A percentile compares a stretch with the other conserved stretches of the same genome.
phyloP scores from a whole-genome alignment of 2,329 filamentous ascomycete genomes.

The Tolypocladium ophioglossoides region DNA sequence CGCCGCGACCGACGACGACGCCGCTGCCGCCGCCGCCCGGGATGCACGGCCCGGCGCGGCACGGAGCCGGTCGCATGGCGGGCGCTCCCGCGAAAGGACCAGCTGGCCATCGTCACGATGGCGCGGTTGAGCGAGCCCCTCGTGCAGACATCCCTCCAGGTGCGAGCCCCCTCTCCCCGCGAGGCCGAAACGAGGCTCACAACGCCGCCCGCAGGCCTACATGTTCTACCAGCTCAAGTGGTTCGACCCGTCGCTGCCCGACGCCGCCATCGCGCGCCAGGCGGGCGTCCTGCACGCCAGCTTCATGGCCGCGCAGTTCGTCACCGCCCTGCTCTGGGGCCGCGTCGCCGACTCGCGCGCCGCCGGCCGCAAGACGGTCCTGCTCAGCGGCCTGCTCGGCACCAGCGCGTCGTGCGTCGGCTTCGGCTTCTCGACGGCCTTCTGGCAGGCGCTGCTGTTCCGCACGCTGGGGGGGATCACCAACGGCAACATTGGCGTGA shows the following conservation, averaged over 20 bases:
- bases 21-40: background rate
- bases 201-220: slow-evolving; percentile 44
- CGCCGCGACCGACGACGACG: background rate
- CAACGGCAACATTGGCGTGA: slow-evolving; percentile 62
- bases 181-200: background rate
- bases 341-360: slow-evolving; percentile 52
- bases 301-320: slow-evolving; percentile 73
- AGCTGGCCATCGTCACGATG: slow-evolving; percentile 67
- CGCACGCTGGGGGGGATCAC: slow-evolving; percentile 62
- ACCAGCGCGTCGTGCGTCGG: slow-evolving; percentile 32
- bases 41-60: background rate
- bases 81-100: slow-evolving; percentile 64
- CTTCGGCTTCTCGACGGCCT: slow-evolving; percentile 56
- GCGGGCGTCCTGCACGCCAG: slow-evolving; percentile 68
- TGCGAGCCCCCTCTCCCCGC: no score
- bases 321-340: slow-evolving; percentile 77
- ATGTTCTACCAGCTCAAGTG: slow-evolving; percentile 85
- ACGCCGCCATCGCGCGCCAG: slow-evolving; percentile 62
- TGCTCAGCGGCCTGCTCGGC: slow-evolving; percentile 66
- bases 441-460: slow-evolving; percentile 63
- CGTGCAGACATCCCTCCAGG: slow-evolving; percentile 62
- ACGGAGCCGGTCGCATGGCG: slow-evolving; percentile 38
- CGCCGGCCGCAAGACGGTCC: slow-evolving; percentile 64
- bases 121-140: slow-evolving; percentile 74
- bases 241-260: slow-evolving; percentile 46